A percentile compares a stretch with the other conserved stretches of the same genome.
These are phyloP conservation scores for Rhododendron ferrugineum DNA, from an alignment of 148 eudicot species.

Conservation along the genomic window DNA sequence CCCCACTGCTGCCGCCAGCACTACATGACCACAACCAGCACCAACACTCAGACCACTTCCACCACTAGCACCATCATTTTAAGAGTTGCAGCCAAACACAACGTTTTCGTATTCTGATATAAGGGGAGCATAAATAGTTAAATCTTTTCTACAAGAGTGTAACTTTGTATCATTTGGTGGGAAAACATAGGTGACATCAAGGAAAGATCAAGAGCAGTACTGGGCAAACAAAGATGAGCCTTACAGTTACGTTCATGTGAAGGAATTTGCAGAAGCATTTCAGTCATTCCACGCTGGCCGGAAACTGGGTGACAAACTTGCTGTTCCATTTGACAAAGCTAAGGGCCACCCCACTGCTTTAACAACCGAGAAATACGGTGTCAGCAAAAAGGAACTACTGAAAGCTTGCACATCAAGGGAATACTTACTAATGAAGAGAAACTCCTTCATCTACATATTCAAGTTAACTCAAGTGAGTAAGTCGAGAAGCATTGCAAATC, in stretches of 20 bases:
- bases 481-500: background rate
- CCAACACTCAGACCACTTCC: background rate
- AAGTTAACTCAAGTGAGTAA: conserved; percentile 60
- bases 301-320: conserved; percentile 49
- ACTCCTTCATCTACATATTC: conserved; percentile 64
- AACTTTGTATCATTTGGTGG: background rate
- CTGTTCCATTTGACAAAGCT: conserved; percentile 59
- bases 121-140: background rate
- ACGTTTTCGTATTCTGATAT: background rate
- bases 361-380: conserved; percentile 57
- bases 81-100: background rate
- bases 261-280: conserved; percentile 66
- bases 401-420: conserved; percentile 76
- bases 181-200: conserved; percentile 66
- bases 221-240: conserved; percentile 52
- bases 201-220: conserved; percentile 83
- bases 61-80: background rate
- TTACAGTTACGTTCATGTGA: conserved; percentile 50
- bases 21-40: background rate
- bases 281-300: conserved; percentile 72
- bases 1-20: background rate
- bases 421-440: conserved; percentile 70
- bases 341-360: conserved; percentile 81
- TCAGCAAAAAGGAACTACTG: conserved; percentile 60
- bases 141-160: background rate